phyloP scores from a whole-genome alignment of 257 asterid species.

The Thymus mandschuricus region DNA sequence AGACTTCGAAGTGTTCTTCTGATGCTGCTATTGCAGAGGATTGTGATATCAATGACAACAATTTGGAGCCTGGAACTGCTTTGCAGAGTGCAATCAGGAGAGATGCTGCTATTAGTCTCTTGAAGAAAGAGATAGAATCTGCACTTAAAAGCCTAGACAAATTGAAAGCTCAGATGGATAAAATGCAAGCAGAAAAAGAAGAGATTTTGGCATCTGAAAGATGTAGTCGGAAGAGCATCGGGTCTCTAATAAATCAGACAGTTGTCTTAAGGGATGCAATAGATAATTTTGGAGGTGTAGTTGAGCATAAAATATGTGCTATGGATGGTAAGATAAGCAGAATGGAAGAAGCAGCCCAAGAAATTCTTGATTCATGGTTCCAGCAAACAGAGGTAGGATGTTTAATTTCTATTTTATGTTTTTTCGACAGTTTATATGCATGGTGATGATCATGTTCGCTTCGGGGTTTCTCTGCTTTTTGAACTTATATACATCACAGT shows the following conservation, averaged over 20 bases:
- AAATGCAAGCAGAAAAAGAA: constrained; percentile 60
- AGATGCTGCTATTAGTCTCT: constrained; percentile 59
- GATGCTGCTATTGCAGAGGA: constrained; percentile 22
- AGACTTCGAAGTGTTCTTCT: constrained; percentile 19
- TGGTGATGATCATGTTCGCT: constrained; percentile 2
- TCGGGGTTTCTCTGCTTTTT: constrained; percentile 1
- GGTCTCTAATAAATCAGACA: constrained; percentile 49
- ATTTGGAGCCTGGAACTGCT: constrained; percentile 31
- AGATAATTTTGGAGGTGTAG: constrained; percentile 56
- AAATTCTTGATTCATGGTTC: constrained; percentile 60
- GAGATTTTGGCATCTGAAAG: constrained; percentile 56
- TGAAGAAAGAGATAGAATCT: constrained; percentile 72
- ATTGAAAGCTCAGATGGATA: constrained; percentile 72
- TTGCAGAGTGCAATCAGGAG: constrained; percentile 44
- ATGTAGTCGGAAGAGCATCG: constrained; percentile 51
- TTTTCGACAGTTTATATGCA: background rate
- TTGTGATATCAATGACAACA: constrained; percentile 25
- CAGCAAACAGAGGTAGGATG: constrained; percentile 69
- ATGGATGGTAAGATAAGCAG: constrained; percentile 59
- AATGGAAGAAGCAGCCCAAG: constrained; percentile 53
- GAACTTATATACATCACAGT: constrained; percentile 1
- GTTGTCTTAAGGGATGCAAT: constrained; percentile 54
- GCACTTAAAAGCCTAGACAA: constrained; percentile 71
- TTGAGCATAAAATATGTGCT: constrained; percentile 47
- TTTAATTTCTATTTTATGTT: constrained; percentile 5